Evolutionary conservation across 1,284 basidiomycete genomes (phyloP).

Genomic region (Gomphus bonarii): DNA sequence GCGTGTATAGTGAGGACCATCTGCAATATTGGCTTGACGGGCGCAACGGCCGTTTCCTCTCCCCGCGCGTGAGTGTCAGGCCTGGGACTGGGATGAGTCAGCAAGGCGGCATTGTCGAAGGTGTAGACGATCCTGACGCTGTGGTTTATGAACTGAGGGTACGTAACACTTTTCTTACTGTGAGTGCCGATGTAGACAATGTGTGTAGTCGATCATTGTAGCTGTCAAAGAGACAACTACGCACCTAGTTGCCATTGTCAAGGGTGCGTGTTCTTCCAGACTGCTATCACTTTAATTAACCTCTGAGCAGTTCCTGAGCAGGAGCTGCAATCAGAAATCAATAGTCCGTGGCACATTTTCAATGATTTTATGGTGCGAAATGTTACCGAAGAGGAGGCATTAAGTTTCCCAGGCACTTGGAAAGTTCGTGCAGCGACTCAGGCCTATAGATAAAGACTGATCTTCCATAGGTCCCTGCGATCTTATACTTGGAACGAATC

Average conservation of each 20-base stretch:
- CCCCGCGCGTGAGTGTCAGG: conserved; percentile 29
- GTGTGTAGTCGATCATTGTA: conserved; percentile 64
- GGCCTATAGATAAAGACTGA: not conserved
- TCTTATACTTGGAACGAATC: conserved; percentile 78
- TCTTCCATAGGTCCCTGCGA: conserved; percentile 62
- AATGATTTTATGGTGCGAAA: conserved; percentile 93
- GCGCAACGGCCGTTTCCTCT: conserved; percentile 39
- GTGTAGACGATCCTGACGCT: conserved; percentile 43
- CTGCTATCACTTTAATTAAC: not conserved
- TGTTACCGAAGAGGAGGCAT: conserved; percentile 76
- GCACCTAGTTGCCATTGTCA: conserved; percentile 86
- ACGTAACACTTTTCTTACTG: conserved; percentile 20
- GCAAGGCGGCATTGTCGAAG: conserved; percentile 47
- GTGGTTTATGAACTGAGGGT: conserved; percentile 69
- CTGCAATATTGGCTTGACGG: conserved; percentile 71
- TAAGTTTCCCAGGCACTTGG: conserved; percentile 85
- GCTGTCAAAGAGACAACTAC: conserved; percentile 66
- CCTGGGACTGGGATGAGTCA: conserved; percentile 19
- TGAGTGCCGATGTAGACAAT: conserved; percentile 4
- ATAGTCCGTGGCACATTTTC: conserved; percentile 85
- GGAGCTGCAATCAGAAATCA: conserved; percentile 30
- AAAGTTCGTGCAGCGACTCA: conserved; percentile 45
- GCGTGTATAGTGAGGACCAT: conserved; percentile 69
- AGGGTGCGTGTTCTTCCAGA: conserved; percentile 35
- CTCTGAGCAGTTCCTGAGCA: conserved; percentile 51